Conservation (phyloP, 75 land plant genomes). For the Cryptomeria japonica region DNA sequence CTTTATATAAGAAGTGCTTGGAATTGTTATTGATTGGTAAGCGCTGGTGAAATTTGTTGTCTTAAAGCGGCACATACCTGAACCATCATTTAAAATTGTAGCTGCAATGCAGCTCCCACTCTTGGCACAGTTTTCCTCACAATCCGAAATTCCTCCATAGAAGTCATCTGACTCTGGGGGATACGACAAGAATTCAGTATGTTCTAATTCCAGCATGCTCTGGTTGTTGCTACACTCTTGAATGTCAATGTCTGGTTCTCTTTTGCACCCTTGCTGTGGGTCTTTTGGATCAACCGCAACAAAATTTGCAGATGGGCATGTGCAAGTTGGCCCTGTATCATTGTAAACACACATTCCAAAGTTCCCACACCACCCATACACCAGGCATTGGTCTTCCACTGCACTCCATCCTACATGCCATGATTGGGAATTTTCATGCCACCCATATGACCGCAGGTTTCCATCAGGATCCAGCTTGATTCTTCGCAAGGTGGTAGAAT, state of each 20-base stretch:
- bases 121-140: slow-evolving; percentile 47
- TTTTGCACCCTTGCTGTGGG: slow-evolving; percentile 48
- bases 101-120: slow-evolving; percentile 49
- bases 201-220: slow-evolving; percentile 40
- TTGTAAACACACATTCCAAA: slow-evolving; percentile 72
- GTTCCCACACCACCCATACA: slow-evolving; percentile 74
- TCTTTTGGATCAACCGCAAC: slow-evolving; percentile 26
- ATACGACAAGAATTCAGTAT: slow-evolving; percentile 49
- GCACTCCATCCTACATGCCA: slow-evolving; percentile 57
- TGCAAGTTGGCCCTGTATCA: slow-evolving; percentile 45
- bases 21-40: slow-evolving; percentile 45
- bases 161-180: slow-evolving; percentile 35
- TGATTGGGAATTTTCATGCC: slow-evolving; percentile 21
- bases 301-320: slow-evolving; percentile 57
- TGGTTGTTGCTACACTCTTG: slow-evolving; percentile 34
- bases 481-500: slow-evolving; percentile 29
- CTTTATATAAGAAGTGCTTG: slow-evolving; percentile 68
- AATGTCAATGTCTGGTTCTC: slow-evolving; percentile 30
- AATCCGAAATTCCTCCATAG: slow-evolving; percentile 29
- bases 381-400: slow-evolving; percentile 63
- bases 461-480: slow-evolving; percentile 63
- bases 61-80: slow-evolving; percentile 56
- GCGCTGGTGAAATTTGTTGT: slow-evolving; percentile 42
- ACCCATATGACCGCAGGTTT: slow-evolving; percentile 58
- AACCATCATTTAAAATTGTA: slow-evolving; percentile 60